Evolutionary conservation across 2,329 filamentous ascomycete genomes (phyloP), one percentile per base, ranked within the genome.

Genomic region (Ophiocordyceps camponoti-leonardi): DNA sequence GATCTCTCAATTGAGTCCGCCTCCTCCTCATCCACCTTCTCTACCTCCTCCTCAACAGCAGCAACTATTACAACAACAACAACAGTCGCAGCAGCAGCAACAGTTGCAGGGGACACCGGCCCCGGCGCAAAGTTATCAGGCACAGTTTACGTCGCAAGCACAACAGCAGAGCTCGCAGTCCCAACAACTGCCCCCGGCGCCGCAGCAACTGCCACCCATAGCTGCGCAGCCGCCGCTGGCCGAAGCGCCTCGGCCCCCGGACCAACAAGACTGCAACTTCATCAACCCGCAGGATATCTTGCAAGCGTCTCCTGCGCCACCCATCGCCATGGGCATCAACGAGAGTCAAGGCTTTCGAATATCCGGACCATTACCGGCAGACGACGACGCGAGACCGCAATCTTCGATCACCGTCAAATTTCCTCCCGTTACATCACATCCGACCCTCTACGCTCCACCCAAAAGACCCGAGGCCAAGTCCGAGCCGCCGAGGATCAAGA

Each of bases 201-300:
- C n/a, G 14, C 43, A 23, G 8, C 47, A 52, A 20, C 47, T 47
- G 28, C 30, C 49, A 20, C 20, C 47, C n/a, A 42, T 33, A 41
- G 42, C 46, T 13, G 19, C 39, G 10, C 42, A 39, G 22, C 42
- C 39, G 19, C 43, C 46, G 33, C 41, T 37, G 13, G 45, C 46
- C 10, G 44, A 46, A 8, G 42, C 41, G 14, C 43, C 46, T 43
- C 47, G 42, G 23, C 31, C 22, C 16, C 43, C 47, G 11, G 31
- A 45, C 28, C 46, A 44, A 18, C 47, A 54, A 31, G 46, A 49
- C 16, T 43, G 58, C 44, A 55, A 61, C 41, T 65, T 60, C 51
- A 63, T 65, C 33, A 66, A 63, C 40, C 51, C 63, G 39, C 60
- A 63, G 46, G 60, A 64, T 42, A 62, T 65, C 18, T 60, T 64